Percentiles rank a stretch among this genome's conserved stretches.
These are phyloP conservation scores for Grosmannia huntii DNA, from an alignment of 2,329 filamentous ascomycete species.

Conservation along the genomic window DNA sequence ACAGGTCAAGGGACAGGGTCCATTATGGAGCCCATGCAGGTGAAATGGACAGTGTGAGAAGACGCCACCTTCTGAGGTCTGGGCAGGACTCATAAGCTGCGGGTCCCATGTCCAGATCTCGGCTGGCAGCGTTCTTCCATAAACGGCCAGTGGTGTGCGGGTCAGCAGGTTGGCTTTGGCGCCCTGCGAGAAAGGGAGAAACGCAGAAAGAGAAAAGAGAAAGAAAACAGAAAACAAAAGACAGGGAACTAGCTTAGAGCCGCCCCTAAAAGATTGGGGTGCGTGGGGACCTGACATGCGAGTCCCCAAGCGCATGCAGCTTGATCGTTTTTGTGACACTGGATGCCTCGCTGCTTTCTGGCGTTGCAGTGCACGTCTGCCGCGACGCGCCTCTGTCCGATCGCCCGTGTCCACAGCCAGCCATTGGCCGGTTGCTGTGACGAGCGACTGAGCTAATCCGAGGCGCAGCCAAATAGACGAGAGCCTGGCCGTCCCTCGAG, in stretches of 20 bases:
- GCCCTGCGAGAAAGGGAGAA: not conserved
- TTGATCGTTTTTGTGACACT: slow-evolving; percentile 1
- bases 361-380: not conserved
- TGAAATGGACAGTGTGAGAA: not conserved
- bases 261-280: not conserved
- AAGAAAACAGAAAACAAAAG: too few species aligned
- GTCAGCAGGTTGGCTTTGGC: not conserved
- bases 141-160: too few species aligned
- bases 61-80: too few species aligned
- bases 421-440: too few species aligned
- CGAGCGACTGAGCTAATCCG: not conserved
- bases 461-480: not conserved
- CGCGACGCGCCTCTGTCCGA: too few species aligned
- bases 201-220: too few species aligned
- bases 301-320: slow-evolving; percentile 5
- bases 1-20: not conserved
- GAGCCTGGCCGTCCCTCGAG: not conserved
- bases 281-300: slow-evolving; percentile 5
- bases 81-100: too few species aligned
- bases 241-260: not conserved
- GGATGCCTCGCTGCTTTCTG: not conserved
- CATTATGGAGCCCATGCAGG: not conserved
- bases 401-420: too few species aligned
- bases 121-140: too few species aligned
- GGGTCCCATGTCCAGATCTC: not conserved